A percentile compares a stretch with the other conserved stretches of the same genome.
Conservation (phyloP, 176 grass and related monocot genomes). For the Carex cristatella region DNA sequence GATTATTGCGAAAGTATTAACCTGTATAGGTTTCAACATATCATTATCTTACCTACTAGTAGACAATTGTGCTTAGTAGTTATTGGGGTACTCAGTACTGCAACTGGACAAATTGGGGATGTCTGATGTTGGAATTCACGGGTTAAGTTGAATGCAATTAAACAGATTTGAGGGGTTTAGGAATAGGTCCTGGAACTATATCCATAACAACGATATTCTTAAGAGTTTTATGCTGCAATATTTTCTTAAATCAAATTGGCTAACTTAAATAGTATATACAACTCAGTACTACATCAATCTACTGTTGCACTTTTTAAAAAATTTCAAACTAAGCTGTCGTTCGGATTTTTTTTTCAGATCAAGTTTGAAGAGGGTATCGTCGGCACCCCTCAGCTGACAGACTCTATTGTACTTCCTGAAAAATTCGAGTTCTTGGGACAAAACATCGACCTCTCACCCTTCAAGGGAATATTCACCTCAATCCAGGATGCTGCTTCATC, state of each 20-base stretch:
- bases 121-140: background rate
- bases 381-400: conserved; percentile 81
- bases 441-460: conserved; percentile 65
- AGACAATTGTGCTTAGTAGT: background rate
- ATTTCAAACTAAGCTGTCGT: background rate
- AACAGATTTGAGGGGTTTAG: background rate
- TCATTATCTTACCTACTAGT: background rate
- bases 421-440: conserved; percentile 79
- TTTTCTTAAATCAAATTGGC: background rate
- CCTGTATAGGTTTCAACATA: background rate
- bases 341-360: conserved; percentile 39
- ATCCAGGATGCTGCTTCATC: conserved; percentile 74
- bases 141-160: background rate
- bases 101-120: background rate
- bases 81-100: background rate
- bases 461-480: conserved; percentile 70
- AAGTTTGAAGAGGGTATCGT: conserved; percentile 83
- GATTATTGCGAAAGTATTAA: background rate
- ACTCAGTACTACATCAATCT: background rate
- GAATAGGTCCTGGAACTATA: background rate
- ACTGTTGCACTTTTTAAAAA: background rate
- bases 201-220: background rate
- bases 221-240: background rate
- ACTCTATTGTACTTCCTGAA: conserved; percentile 73
- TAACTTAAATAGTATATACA: background rate